Base-by-base conservation (phyloP, 768 basidiomycete genomes). In the Sporobolomyces phaffii region DNA sequence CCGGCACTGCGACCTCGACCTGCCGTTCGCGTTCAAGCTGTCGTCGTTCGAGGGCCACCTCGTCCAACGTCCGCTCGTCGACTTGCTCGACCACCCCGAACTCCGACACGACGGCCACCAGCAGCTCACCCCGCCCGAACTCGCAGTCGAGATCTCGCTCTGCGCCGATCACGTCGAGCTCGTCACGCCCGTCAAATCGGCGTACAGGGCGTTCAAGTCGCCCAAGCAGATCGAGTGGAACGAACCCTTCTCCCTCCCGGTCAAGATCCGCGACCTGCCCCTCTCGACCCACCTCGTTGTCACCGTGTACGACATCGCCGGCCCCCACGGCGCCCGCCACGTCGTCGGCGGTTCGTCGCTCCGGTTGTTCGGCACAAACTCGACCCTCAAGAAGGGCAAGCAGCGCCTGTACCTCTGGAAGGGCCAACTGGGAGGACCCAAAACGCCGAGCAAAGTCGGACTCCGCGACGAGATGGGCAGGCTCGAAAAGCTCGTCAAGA, bases 251-350 rank as follows among this genome's bases (percentile, higher is more conserved):
- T 86, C 88, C 0, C 80, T 98, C 15, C 94, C 94, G 0, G 89
- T 96, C 75, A 86, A 87, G 33, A 96, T 94, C 72, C 91, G 91
- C 68, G 92, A 96, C 75, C 81, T 99, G n/a, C 91, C 91, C 0
- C 78, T 91, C 52, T 87, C 81, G 76, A 86, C 91, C 1, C 92
- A 96, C 73, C 82, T 99, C 57, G 87, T 89, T 0, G 88, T 98
- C 74, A 98, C 96, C 0, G 87, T 97, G 10, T 97, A 91, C 89
- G 93, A 98, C 75, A 92, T 92, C 64, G 88, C 86, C 41, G 88
- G 89, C 0, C 69, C 73, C 36, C 38, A 38, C 9, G 10, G 17
- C 10, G 10, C 9, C 38, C 38, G 38, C 17, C 44, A 65, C 14
- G 41, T 54, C n/a, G 87, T 97, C 6, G 96, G 94, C 34, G 94